These are phyloP conservation scores for Boletus huronensis DNA, from an alignment of 768 basidiomycete genomes.

Conservation along the genomic window DNA sequence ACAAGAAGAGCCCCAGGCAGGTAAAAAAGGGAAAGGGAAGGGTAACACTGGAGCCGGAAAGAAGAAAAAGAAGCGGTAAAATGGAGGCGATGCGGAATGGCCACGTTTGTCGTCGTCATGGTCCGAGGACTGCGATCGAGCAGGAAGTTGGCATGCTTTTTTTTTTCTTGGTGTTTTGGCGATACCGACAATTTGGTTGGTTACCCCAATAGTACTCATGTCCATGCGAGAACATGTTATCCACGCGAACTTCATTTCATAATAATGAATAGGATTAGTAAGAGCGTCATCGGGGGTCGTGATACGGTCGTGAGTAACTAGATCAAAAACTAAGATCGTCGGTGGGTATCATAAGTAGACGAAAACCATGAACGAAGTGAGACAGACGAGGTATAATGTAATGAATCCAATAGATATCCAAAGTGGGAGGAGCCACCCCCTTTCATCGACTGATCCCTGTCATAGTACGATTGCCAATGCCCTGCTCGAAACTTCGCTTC, in stretches of 20 bases:
- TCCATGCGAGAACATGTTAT: not conserved
- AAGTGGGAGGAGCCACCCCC: not conserved
- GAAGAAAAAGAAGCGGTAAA: conserved; percentile 17
- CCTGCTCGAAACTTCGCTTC: conserved; percentile 34
- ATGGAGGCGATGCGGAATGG: not conserved
- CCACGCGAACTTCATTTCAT: not conserved
- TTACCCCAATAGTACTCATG: not conserved
- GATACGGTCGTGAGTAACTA: conserved; percentile 1
- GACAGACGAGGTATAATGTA: not conserved
- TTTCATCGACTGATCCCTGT: conserved; percentile 43
- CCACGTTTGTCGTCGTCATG: not conserved
- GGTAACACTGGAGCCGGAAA: not conserved
- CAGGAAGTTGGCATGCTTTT: not conserved
- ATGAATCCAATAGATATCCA: conserved; percentile 1
- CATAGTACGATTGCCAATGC: conserved; percentile 48
- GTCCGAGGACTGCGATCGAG: conserved; percentile 4
- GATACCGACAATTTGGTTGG: not conserved
- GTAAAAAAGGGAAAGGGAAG: not conserved
- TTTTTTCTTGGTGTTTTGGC: not conserved
- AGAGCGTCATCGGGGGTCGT: not conserved
- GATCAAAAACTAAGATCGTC: not conserved
- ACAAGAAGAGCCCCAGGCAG: not conserved
- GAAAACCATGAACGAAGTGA: not conserved
- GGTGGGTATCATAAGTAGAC: conserved; percentile 6
- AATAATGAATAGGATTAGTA: not conserved